Evolutionary conservation across 768 basidiomycete species (phyloP), one percentile per base, ranked within the genome.

Genomic region (Leccinum aurantiacum): DNA sequence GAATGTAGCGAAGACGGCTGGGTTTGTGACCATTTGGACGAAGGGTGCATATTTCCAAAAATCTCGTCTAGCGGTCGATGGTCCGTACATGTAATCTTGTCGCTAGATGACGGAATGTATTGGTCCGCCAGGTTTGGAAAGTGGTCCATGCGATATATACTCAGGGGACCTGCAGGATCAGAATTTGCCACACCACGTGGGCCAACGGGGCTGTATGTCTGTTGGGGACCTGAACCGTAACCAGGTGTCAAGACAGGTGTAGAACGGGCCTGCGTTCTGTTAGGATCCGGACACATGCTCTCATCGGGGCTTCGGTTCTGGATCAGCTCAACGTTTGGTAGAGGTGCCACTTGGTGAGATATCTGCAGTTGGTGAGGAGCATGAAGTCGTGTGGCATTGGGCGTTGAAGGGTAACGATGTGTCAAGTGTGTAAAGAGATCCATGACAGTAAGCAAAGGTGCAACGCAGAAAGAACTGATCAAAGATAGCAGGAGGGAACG

Each of bases 31-130:
- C 22, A 38, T 2, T 24, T 22, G 3, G 53, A 53, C 7, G 54
- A 25, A 44, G 60, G 14, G 19, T 24, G 51, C 15, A 48, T 10
- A 14, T 38, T 33, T n/a, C 60, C 70, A 47, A 71, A 71, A 22
- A 71, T 71, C 11, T 67, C 65, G 24, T 71, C 70, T 13, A 71
- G 63, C n/a, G 68, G 69, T 9, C 66, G 62, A 59, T 71, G 69
- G 37, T 71, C 64, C 37, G 65, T 53, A 44, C 67, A 69, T 35
- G 69, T 71, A 44, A 71, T 63, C 57, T 57, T 71, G 68, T 71
- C 69, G 54, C 60, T 67, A 14, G 69, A 71, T 27, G 69, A 71
- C 10, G 69, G 69, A 44, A 69, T 53, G 35, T 71, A 71, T 54
- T 64, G 70, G 24, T 71, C 69, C 22, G 61, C 55, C 13, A 57